phyloP scores from a whole-genome alignment of 768 basidiomycete species.

The Macrocybe gigantea region DNA sequence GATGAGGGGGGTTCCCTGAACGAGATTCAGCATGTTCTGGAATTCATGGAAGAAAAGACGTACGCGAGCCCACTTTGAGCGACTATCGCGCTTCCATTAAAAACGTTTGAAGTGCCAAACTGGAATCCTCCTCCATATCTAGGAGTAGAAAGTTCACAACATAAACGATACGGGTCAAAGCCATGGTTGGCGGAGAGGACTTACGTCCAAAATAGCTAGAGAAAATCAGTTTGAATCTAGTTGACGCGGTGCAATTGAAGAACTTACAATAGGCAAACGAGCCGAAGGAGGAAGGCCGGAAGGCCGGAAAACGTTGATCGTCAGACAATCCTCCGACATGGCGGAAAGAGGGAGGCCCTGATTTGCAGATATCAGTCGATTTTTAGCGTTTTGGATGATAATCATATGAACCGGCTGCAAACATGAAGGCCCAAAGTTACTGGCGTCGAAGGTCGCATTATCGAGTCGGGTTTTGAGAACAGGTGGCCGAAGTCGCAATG shows the following conservation, averaged over 20 bases:
- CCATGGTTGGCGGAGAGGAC: background rate
- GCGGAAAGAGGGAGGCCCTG: constrained; percentile 13
- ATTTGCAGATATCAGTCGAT: constrained; percentile 9
- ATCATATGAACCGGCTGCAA: constrained; percentile 16
- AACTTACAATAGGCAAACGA: constrained; percentile 32
- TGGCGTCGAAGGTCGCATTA: constrained; percentile 20
- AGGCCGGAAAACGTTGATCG: constrained; percentile 52
- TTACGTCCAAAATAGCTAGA: constrained; percentile 34
- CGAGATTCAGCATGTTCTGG: constrained; percentile 1
- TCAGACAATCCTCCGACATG: constrained; percentile 53
- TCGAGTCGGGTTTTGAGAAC: constrained; percentile 14
- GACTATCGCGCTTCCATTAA: constrained; percentile 21
- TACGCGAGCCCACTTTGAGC: constrained; percentile 18
- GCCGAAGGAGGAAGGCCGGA: constrained; percentile 21
- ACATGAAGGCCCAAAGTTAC: constrained; percentile 21
- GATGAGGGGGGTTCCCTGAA: constrained; percentile 34
- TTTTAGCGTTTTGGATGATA: constrained; percentile 5
- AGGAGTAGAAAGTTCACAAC: background rate
- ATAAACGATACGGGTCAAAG: background rate
- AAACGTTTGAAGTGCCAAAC: constrained; percentile 11
- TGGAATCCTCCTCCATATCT: constrained; percentile 20
- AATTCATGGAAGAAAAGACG: background rate
- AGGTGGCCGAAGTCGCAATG: constrained; percentile 23
- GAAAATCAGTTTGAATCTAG: background rate
- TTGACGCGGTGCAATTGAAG: background rate